Evolutionary conservation across 192 early-diverging fungal species (phyloP), one percentile per base, ranked within the genome.

Genomic region (Gamsiella multidivaricata): DNA sequence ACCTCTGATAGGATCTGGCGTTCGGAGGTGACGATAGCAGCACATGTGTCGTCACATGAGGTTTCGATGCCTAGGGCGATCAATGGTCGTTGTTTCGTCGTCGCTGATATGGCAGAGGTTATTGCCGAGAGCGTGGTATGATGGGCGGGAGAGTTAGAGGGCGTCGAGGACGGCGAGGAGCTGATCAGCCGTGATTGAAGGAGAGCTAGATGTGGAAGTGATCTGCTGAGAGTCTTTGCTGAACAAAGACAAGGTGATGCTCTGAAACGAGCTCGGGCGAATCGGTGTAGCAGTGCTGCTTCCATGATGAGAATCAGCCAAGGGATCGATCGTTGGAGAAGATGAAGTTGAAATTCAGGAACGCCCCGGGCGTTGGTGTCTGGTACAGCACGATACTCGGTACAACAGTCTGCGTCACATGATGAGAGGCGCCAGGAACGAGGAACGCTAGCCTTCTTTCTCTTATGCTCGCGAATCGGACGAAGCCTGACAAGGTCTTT

Each of bases 11-110:
- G 79, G 58, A 94, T 89, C 17, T 55, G 69, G 12, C 93, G 81
- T 61, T 89, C 84, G 15, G 88, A 86, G 20, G 81, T 86, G 37
- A 94, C 91, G 22, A 94, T 71, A 2, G 90, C 91, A 26, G 90
- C 91, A 12, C 89, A 89, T 11, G 92, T 94, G 66, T 94, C 92
- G 63, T 94, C 92, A 73, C 91, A 94, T 20, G 92, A 94, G 31
- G 91, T 88, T 53, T 94, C 92, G 31, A 94, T 86, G 5, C 92
- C 92, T 12, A 93, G 82, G 17, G 85, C 84, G 22, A 66, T 85
- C 12, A 88, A 41, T 15, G 78, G 76, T 33, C 79, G 72, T 22
- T 65, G 25, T 29, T 8, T 15, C 10, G n/a, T 0, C 7, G 17
- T 14, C 25, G 46, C 36, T 26, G 59, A 12, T 4, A 36, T 41